Evolutionary conservation across 2,329 filamentous ascomycete genomes (phyloP), one percentile per base, ranked within the genome.

Genomic region (Xylariales sp.): DNA sequence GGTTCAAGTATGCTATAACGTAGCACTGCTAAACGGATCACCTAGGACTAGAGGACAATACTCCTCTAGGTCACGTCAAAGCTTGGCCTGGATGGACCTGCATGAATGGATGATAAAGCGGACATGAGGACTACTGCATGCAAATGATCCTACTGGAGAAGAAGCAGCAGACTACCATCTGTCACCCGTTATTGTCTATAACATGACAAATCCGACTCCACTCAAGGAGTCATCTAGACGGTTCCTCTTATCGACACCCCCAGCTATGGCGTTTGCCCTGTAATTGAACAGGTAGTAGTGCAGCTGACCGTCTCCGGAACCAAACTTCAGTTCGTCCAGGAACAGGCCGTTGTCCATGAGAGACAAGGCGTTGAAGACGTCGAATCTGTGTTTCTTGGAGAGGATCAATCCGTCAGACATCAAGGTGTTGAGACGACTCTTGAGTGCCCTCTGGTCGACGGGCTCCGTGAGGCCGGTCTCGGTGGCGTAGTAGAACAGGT

Each of bases 201-300:
- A 70, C 82, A 95, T 89, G 18, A 95, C 88, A 57, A 95, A 78
- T 28, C 93, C 93, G 45, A 98, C 82, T 1, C 93, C 91, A 53
- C 90, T 93, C 59, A 89, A 79, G 43, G 82, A 81, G 52, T 83
- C 78, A 59, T 95, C 90, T 28, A 91, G 72, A 53, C 80, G 69
- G 60, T 94, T 95, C 57, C 76, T 80, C 55, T 76, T 75, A 61
- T 96, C 82, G 31, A 97, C 82, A 16, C 93, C 93, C 36, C 93
- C 90, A 1, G 80, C 70, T 55, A 98, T 85, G n/a, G 83, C 81
- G 46, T 86, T 82, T 10, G 88, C 87, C 43, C 88, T 82, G 71
- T 96, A 98, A 68, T 98, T 98, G 76, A 94, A 98, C 22, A 98
- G 73, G 64, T 98, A 98, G 68, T 90, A 98, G 65, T 98, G 89